phyloP scores from a whole-genome alignment of 2,329 filamentous ascomycete genomes.

The Phialocephala sp. region DNA sequence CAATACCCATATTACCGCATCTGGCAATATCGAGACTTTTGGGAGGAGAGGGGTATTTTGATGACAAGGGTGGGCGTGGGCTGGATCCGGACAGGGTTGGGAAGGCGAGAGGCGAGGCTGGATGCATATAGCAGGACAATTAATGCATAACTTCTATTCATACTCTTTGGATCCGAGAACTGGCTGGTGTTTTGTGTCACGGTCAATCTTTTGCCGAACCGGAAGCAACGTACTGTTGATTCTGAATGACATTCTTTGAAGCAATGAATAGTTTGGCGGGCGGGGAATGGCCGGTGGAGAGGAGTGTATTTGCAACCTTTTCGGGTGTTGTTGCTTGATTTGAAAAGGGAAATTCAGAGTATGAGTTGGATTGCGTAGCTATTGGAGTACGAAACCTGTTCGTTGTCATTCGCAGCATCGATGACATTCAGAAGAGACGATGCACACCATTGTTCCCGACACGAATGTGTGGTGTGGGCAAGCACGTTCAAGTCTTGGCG shows the following conservation, averaged over 20 bases:
- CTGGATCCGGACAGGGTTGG: not conserved
- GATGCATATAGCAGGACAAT: conserved; percentile 12
- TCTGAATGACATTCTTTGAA: conserved; percentile 10
- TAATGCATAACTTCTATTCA: conserved; percentile 12
- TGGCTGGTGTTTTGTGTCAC: conserved; percentile 6
- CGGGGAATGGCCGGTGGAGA: not conserved
- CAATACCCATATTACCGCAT: not conserved
- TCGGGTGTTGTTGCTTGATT: not conserved
- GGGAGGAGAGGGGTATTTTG: not conserved
- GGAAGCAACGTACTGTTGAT: not conserved
- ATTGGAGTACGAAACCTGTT: conserved; percentile 1
- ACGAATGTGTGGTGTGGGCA: not conserved
- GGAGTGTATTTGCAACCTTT: not conserved
- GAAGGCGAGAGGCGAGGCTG: conserved; percentile 7
- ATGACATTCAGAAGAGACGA: not conserved
- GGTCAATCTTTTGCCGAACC: not conserved
- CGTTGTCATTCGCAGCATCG: not conserved
- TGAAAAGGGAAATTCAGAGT: not conserved
- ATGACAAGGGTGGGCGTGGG: not conserved
- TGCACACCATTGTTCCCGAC: not conserved
- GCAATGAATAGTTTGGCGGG: not conserved
- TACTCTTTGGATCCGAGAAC: not conserved
- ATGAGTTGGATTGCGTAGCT: not conserved
- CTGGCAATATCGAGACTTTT: not conserved
- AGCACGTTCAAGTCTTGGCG: not conserved